Conservation (phyloP, 2,329 filamentous ascomycete genomes). For the Pezizomycotina sp. region DNA sequence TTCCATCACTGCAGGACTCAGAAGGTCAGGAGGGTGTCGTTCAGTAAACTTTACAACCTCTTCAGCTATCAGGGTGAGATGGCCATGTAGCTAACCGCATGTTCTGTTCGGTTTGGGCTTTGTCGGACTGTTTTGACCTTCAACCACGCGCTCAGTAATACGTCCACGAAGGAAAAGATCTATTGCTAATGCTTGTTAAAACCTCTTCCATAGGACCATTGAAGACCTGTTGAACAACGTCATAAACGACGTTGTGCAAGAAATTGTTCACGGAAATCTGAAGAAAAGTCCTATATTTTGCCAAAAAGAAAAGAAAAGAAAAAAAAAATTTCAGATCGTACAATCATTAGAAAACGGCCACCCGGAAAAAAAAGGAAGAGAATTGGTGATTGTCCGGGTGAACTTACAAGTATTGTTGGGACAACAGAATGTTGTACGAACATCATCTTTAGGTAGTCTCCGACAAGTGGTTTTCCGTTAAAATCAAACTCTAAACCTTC, state of each 20-base stretch:
- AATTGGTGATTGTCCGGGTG: not conserved
- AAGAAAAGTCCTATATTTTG: constrained; percentile 87
- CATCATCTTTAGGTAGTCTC: constrained; percentile 86
- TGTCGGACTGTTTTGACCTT: constrained; percentile 78
- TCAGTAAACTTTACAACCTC: constrained; percentile 98
- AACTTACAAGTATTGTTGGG: constrained; percentile 75
- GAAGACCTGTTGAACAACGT: constrained; percentile 97
- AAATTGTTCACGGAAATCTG: constrained; percentile 98
- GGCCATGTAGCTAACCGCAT: constrained; percentile 95
- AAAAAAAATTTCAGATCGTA: too few species aligned
- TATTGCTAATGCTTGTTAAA: constrained; percentile 80
- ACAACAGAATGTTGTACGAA: constrained; percentile 92
- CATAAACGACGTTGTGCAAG: constrained; percentile 95
- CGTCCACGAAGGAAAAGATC: constrained; percentile 84
- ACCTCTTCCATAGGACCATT: constrained; percentile 95
- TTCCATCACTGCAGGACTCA: constrained; percentile 70
- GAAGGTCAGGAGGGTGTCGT: constrained; percentile 70
- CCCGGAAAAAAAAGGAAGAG: constrained; percentile 2
- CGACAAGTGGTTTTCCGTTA: constrained; percentile 63
- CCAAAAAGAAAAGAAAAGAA: too few species aligned
- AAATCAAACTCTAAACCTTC: constrained; percentile 39
- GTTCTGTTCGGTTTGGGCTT: constrained; percentile 63
- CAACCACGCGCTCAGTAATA: constrained; percentile 79
- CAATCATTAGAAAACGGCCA: not conserved
- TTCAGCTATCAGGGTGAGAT: constrained; percentile 89